These are phyloP conservation scores for Aspergillus clavatus DNA, from an alignment of 2,329 filamentous ascomycete genomes.

Conservation along the genomic window DNA sequence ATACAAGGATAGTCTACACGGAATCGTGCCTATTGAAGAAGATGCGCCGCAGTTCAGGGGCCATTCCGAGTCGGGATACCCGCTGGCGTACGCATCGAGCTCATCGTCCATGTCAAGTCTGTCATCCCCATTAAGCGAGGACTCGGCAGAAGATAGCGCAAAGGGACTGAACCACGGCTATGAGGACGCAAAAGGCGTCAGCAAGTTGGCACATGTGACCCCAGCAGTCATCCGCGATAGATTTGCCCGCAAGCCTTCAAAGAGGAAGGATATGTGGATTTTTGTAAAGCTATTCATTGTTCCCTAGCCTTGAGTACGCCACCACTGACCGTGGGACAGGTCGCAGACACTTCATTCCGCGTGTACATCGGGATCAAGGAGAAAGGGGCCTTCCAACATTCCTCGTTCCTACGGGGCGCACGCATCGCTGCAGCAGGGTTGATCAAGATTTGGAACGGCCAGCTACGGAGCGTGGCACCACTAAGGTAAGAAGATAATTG, in stretches of 20 bases:
- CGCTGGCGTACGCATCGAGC: conserved; percentile 19
- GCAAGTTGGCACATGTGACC: conserved; percentile 62
- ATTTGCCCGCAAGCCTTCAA: conserved; percentile 65
- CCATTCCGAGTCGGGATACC: conserved; percentile 25
- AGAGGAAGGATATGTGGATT: conserved; percentile 88
- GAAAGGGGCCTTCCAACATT: conserved; percentile 84
- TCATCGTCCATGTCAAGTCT: conserved; percentile 22
- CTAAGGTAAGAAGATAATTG: conserved; percentile 35
- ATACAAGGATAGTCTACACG: conserved; percentile 75
- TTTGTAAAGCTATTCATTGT: conserved; percentile 55
- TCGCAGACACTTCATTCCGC: conserved; percentile 68
- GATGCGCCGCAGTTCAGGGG: conserved; percentile 52
- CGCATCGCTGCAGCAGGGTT: conserved; percentile 78
- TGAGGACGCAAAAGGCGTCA: conserved; percentile 56
- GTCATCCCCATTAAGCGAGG: background rate
- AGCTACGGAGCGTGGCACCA: conserved; percentile 66
- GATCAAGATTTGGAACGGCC: conserved; percentile 78
- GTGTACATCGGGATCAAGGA: conserved; percentile 89
- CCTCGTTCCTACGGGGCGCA: conserved; percentile 77
- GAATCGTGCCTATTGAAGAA: conserved; percentile 61
- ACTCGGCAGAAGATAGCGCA: conserved; percentile 19
- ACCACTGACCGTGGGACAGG: conserved; percentile 9
- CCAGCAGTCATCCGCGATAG: conserved; percentile 72
- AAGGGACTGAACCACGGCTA: conserved; percentile 61
- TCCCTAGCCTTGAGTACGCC: background rate